Conservation (phyloP, 1,139 yeast species). For the Geotrichum macrosporum region DNA sequence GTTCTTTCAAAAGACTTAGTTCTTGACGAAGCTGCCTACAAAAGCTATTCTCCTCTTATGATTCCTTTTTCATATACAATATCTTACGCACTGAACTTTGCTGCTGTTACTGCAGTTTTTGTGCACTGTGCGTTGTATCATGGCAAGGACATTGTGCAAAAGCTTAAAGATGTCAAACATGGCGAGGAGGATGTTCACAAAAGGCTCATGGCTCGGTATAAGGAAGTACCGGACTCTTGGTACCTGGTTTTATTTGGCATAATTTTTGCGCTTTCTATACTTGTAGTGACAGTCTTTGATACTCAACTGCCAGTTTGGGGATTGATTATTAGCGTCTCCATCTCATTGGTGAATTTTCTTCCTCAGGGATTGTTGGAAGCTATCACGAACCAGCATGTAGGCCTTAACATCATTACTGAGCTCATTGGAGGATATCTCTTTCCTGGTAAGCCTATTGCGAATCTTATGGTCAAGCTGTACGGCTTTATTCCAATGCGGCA, state of each 20-base stretch:
- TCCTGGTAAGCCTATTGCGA: constrained; percentile 50
- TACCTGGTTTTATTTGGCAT: constrained; percentile 20
- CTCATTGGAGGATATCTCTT: constrained; percentile 49
- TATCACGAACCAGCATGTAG: constrained; percentile 45
- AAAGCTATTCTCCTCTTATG: constrained; percentile 47
- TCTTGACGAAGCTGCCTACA: constrained; percentile 36
- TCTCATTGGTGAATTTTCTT: constrained; percentile 45
- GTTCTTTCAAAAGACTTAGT: constrained; percentile 44
- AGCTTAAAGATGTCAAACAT: constrained; percentile 17
- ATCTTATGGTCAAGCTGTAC: constrained; percentile 48
- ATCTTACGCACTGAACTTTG: constrained; percentile 38
- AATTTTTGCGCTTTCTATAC: constrained; percentile 46
- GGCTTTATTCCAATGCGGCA: constrained; percentile 50
- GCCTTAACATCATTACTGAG: constrained; percentile 50
- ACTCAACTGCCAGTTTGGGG: constrained; percentile 48
- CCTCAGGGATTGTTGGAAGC: constrained; percentile 47
- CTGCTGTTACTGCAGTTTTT: constrained; percentile 51
- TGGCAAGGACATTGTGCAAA: constrained; percentile 42
- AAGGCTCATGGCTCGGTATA: constrained; percentile 48
- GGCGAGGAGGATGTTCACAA: constrained; percentile 37
- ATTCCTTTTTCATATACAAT: constrained; percentile 47
- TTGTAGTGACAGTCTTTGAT: constrained; percentile 40
- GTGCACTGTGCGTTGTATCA: constrained; percentile 46
- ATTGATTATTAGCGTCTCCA: constrained; percentile 45
- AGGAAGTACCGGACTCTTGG: constrained; percentile 46